Evolutionary conservation across 2,329 filamentous ascomycete species (phyloP).

Genomic region (Lasiodiplodia citricola): DNA sequence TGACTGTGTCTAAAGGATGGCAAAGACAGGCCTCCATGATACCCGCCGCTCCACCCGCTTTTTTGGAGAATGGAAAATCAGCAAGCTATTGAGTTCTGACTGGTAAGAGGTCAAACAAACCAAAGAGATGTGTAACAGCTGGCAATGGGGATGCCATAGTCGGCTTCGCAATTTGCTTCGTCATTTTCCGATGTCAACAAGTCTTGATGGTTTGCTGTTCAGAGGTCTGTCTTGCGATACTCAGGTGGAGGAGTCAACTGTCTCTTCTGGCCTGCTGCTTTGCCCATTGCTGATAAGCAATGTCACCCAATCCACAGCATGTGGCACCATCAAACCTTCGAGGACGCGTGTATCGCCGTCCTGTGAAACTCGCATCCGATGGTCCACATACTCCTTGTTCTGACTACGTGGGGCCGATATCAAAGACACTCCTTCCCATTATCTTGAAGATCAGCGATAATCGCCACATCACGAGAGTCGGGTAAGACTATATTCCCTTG

Average conservation of each 20-base stretch:
- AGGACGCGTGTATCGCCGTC: neutral
- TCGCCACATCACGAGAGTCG: neutral
- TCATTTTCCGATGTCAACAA: neutral
- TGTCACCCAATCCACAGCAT: too few species aligned
- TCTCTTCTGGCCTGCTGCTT: too few species aligned
- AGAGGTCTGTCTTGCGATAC: too few species aligned
- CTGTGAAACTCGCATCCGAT: neutral
- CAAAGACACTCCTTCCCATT: neutral
- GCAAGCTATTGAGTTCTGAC: neutral
- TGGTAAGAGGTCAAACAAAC: neutral
- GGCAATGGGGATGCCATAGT: neutral
- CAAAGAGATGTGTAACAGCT: neutral
- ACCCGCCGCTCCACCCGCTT: slow-evolving; percentile 6
- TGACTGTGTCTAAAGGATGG: slow-evolving; percentile 13
- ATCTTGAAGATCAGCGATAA: neutral
- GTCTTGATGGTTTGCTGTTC: too few species aligned
- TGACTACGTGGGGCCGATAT: neutral
- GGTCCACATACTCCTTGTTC: neutral
- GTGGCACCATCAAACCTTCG: neutral
- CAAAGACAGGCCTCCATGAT: slow-evolving; percentile 10
- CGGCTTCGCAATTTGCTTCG: neutral
- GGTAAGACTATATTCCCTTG: neutral
- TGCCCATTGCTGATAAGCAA: too few species aligned
- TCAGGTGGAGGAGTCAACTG: too few species aligned
- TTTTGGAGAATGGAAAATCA: neutral